These are phyloP conservation scores for Pyronema domesticum DNA, from an alignment of 495 filamentous ascomycete species.

Conservation along the genomic window DNA sequence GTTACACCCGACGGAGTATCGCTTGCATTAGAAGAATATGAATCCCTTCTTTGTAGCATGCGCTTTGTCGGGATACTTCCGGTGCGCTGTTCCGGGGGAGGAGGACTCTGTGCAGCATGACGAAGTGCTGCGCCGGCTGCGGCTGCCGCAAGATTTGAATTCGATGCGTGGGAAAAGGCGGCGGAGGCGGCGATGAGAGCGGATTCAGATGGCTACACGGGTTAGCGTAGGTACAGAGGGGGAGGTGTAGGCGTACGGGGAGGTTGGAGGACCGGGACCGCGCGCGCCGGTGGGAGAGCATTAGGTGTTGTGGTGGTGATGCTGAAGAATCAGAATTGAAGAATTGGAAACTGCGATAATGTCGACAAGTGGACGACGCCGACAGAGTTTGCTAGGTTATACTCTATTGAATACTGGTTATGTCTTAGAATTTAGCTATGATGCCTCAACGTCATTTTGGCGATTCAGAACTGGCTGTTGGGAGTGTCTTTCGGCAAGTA, in stretches of 20 bases:
- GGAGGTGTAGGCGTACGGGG: slow-evolving; percentile 1
- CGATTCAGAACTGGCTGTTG: too few relatives aligned
- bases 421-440: too few relatives aligned
- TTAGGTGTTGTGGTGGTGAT: not conserved
- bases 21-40: slow-evolving; percentile 9
- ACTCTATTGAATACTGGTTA: too few relatives aligned
- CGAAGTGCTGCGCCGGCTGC: slow-evolving; percentile 20
- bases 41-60: slow-evolving; percentile 18
- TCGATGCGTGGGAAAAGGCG: slow-evolving; percentile 8
- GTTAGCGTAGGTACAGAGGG: not conserved
- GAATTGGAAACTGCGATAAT: not conserved
- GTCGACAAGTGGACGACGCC: not conserved
- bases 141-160: slow-evolving; percentile 14
- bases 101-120: slow-evolving; percentile 9
- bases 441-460: too few relatives aligned
- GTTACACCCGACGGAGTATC: not conserved
- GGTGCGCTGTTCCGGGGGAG: not conserved
- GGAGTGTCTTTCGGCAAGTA: too few relatives aligned
- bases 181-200: slow-evolving; percentile 17
- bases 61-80: slow-evolving; percentile 20
- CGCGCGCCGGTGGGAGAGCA: slow-evolving; percentile 4
- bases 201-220: slow-evolving; percentile 2
- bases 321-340: not conserved
- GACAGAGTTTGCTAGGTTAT: not conserved
- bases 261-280: slow-evolving; percentile 1